Evolutionary conservation across 768 basidiomycete species (phyloP).

Genomic region (Termitomyces sp.): DNA sequence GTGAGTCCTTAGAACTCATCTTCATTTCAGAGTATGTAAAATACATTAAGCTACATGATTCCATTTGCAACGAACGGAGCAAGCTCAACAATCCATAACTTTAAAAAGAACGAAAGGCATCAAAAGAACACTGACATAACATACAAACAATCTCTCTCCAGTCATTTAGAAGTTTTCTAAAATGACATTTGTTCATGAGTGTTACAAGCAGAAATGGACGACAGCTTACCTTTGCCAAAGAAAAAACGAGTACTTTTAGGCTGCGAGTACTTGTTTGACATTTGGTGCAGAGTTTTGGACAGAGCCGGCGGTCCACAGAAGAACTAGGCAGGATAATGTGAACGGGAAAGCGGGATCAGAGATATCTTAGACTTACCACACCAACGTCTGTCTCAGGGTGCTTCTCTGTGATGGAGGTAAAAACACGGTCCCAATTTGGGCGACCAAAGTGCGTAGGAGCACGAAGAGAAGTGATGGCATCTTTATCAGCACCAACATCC

Average conservation of each 20-base stretch:
- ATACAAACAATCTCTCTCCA: neutral
- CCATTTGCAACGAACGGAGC: constrained; percentile 1
- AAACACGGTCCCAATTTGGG: constrained; percentile 81
- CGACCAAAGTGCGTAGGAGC: constrained; percentile 92
- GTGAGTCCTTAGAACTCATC: neutral
- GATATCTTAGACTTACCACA: constrained; percentile 47
- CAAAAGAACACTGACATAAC: neutral
- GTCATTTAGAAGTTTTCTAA: constrained; percentile 31
- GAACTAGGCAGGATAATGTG: constrained; percentile 35
- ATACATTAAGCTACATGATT: neutral
- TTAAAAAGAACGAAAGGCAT: neutral
- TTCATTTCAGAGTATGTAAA: neutral
- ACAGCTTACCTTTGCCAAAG: constrained; percentile 71
- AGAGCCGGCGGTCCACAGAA: constrained; percentile 82
- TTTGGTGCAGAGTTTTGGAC: constrained; percentile 65
- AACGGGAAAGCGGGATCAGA: neutral
- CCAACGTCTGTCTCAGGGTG: constrained; percentile 89
- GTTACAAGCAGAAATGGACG: neutral
- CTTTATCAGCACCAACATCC: constrained; percentile 90
- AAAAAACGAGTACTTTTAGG: constrained; percentile 80
- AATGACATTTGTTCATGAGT: neutral
- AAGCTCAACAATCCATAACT: neutral
- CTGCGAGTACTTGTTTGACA: constrained; percentile 82
- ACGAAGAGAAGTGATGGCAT: constrained; percentile 82
- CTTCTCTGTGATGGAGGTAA: constrained; percentile 67